Evolutionary conservation across 805 yeast genomes (phyloP).

Genomic region (Saccharomycopsis amapae): DNA sequence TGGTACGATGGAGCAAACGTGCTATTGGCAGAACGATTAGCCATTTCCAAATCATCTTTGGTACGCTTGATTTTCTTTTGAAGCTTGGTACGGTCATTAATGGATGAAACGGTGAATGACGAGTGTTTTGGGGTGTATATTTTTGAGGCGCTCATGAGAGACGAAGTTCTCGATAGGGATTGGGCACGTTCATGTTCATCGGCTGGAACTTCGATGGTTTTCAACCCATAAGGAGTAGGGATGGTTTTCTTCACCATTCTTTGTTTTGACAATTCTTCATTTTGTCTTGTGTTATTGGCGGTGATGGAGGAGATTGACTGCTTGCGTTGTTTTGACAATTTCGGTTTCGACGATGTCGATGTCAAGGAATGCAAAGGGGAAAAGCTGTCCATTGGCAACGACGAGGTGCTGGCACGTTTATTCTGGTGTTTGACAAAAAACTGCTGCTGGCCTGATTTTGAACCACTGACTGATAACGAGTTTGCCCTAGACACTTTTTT

Average conservation of each 20-base stretch:
- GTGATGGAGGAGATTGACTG: background rate
- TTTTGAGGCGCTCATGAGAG: constrained; percentile 3
- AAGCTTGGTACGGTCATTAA: background rate
- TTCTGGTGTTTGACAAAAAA: background rate
- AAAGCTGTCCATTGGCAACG: constrained; percentile 1
- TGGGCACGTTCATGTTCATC: background rate
- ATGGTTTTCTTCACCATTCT: constrained; percentile 16
- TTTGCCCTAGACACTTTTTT: background rate
- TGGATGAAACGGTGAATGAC: constrained; percentile 2
- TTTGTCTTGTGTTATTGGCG: background rate
- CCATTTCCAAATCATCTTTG: background rate
- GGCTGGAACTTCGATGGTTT: constrained; percentile 20
- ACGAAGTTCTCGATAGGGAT: constrained; percentile 11
- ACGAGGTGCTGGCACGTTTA: background rate
- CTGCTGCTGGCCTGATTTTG: background rate
- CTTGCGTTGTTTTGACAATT: background rate
- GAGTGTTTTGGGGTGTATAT: constrained; percentile 7
- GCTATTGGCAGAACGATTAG: too few relatives aligned
- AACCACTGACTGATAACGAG: background rate
- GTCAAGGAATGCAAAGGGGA: constrained; percentile 3
- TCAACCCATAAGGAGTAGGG: constrained; percentile 20
- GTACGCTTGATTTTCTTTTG: background rate
- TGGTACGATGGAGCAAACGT: too few relatives aligned
- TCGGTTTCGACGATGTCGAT: background rate
- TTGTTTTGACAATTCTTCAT: background rate